Percentiles rank a stretch among this genome's conserved stretches.
Evolutionary conservation across 2,329 filamentous ascomycete genomes (phyloP).

Genomic region (Chalara sp.): DNA sequence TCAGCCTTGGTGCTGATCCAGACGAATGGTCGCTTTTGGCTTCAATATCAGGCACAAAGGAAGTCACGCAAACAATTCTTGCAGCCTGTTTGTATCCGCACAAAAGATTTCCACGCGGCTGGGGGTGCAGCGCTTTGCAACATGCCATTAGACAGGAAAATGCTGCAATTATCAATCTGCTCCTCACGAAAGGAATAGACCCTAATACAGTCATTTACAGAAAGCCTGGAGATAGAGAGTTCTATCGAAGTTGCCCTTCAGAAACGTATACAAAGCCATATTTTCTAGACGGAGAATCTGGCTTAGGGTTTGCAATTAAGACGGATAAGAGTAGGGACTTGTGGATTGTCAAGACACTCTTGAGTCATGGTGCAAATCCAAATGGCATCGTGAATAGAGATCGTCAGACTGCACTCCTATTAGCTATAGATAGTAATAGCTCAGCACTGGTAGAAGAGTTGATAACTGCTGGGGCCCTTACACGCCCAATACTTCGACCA

Average conservation of each 20-base stretch:
- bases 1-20: conserved; percentile 4
- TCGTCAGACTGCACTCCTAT: conserved; percentile 2
- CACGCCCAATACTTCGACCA: not conserved
- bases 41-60: conserved; percentile 1
- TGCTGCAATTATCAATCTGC: not conserved
- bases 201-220: not conserved
- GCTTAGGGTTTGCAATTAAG: conserved; percentile 3
- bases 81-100: conserved; percentile 1
- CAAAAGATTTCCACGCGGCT: conserved; percentile 1
- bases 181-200: conserved; percentile 5
- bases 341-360: conserved; percentile 1
- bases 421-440: conserved; percentile 2
- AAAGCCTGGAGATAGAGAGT: conserved; percentile 1
- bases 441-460: conserved; percentile 2
- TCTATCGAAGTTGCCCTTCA: not conserved
- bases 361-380: conserved; percentile 1
- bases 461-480: conserved; percentile 1
- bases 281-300: not conserved
- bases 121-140: conserved; percentile 2
- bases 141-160: conserved; percentile 1
- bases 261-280: not conserved
- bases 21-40: conserved; percentile 4
- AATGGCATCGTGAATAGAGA: conserved; percentile 1
- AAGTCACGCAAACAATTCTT: conserved; percentile 3
- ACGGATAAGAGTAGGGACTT: not conserved